Conservation (phyloP, 805 yeast species). For the Scheffersomyces stipitis region DNA sequence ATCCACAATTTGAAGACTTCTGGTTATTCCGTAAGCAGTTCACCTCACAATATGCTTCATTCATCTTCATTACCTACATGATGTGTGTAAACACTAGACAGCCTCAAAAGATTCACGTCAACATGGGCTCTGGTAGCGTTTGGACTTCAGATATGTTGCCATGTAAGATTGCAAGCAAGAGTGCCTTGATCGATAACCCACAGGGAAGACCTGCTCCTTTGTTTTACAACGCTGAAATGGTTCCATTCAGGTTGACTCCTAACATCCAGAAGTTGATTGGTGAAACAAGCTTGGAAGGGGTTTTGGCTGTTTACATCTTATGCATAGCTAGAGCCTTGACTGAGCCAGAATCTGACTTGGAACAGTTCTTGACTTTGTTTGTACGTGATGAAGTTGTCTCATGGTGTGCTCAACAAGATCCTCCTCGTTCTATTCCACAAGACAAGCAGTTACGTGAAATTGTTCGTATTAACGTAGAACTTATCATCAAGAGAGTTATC, state of each 20-base stretch:
- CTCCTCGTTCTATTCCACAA: conserved; percentile 68
- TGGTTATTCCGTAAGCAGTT: conserved; percentile 97
- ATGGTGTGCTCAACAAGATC: conserved; percentile 88
- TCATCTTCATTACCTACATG: conserved; percentile 90
- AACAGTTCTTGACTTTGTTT: conserved; percentile 86
- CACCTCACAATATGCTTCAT: conserved; percentile 90
- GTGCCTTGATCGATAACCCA: conserved; percentile 29
- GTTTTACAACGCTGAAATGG: conserved; percentile 87
- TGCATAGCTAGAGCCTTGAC: conserved; percentile 84
- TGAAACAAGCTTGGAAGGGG: conserved; percentile 89
- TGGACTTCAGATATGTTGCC: conserved; percentile 97
- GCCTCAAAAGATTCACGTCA: conserved; percentile 88
- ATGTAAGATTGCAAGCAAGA: conserved; percentile 64
- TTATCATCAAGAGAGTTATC: conserved; percentile 73
- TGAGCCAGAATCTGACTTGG: conserved; percentile 90
- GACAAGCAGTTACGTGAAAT: conserved; percentile 83
- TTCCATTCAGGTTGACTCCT: conserved; percentile 95
- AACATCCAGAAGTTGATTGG: conserved; percentile 93
- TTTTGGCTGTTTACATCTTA: conserved; percentile 80
- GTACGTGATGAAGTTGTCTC: conserved; percentile 94
- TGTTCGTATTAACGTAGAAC: conserved; percentile 84
- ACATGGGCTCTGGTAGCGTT: conserved; percentile 79
- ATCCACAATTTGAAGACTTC: conserved; percentile 83
- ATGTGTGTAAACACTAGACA: conserved; percentile 90
- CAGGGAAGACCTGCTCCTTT: conserved; percentile 68